phyloP scores from a whole-genome alignment of 768 basidiomycete genomes.

The Neoboletus subvelutipes region DNA sequence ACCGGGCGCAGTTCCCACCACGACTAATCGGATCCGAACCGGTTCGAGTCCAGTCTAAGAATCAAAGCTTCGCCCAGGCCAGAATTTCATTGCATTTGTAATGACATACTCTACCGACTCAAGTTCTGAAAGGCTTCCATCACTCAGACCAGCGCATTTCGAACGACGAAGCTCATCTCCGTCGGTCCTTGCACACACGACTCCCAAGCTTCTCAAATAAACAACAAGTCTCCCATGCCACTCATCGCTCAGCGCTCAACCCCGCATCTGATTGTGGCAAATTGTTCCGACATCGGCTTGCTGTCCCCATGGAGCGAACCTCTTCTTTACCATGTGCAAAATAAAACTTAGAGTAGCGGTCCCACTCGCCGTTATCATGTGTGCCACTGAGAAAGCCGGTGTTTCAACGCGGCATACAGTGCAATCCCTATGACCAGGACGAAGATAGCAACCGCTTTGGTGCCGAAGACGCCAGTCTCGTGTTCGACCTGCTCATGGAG shows the following conservation, averaged over 20 bases:
- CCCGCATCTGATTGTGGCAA: slow-evolving; percentile 8
- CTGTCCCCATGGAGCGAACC: background rate
- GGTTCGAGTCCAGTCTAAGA: slow-evolving; percentile 9
- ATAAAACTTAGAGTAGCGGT: background rate
- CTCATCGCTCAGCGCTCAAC: background rate
- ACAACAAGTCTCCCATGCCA: slow-evolving; percentile 10
- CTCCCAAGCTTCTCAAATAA: background rate
- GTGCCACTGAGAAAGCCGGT: slow-evolving; percentile 34
- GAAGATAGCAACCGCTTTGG: slow-evolving; percentile 43
- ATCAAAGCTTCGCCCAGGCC: too few species aligned
- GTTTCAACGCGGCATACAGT: slow-evolving; percentile 43
- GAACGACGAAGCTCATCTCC: slow-evolving; percentile 11
- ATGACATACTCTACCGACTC: background rate
- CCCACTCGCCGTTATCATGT: background rate
- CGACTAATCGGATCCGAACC: slow-evolving; percentile 21
- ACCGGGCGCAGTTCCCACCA: slow-evolving; percentile 27
- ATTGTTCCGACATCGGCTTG: slow-evolving; percentile 6
- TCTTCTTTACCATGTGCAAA: background rate
- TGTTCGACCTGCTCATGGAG: slow-evolving; percentile 58
- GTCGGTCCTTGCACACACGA: background rate
- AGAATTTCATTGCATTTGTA: background rate
- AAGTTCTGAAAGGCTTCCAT: too few species aligned
- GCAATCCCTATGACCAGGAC: slow-evolving; percentile 41
- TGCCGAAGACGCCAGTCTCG: slow-evolving; percentile 62
- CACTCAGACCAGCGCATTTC: background rate